These are phyloP conservation scores for Sporothrix mexicana DNA, from an alignment of 2,329 filamentous ascomycete species.

Conservation along the genomic window DNA sequence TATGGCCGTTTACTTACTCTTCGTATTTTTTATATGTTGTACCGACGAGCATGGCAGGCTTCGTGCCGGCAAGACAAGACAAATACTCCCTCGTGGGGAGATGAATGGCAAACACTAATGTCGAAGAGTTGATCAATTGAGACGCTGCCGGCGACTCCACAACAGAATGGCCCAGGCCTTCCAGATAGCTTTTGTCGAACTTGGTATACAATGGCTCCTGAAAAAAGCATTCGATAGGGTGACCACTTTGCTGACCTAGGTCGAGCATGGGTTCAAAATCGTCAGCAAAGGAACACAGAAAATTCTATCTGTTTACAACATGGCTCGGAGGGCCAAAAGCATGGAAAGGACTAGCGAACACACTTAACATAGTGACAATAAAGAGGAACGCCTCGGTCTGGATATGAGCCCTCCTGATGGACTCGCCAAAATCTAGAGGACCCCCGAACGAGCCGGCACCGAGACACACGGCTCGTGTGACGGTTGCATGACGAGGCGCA, in stretches of 20 bases:
- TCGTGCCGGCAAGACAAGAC: slow-evolving; percentile 51
- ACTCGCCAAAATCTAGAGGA: slow-evolving; percentile 53
- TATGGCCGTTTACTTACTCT: slow-evolving; percentile 46
- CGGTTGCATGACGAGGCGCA: slow-evolving; percentile 35
- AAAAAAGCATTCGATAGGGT: slow-evolving; percentile 54
- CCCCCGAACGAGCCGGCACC: slow-evolving; percentile 64
- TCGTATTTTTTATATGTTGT: slow-evolving; percentile 60
- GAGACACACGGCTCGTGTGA: slow-evolving; percentile 57
- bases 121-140: slow-evolving; percentile 52
- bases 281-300: not conserved
- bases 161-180: slow-evolving; percentile 59
- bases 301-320: too few relatives aligned
- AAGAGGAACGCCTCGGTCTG: slow-evolving; percentile 60
- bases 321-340: not conserved
- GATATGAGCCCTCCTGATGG: slow-evolving; percentile 54
- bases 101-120: slow-evolving; percentile 68
- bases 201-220: slow-evolving; percentile 61
- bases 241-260: slow-evolving; percentile 39
- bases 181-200: slow-evolving; percentile 58
- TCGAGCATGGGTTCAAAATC: not conserved
- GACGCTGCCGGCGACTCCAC: slow-evolving; percentile 61
- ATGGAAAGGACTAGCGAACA: slow-evolving; percentile 28
- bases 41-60: slow-evolving; percentile 64
- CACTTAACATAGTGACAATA: slow-evolving; percentile 54
- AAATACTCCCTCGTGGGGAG: slow-evolving; percentile 62